Conservation (phyloP, 2,329 filamentous ascomycete genomes). For the Venturia asperata region DNA sequence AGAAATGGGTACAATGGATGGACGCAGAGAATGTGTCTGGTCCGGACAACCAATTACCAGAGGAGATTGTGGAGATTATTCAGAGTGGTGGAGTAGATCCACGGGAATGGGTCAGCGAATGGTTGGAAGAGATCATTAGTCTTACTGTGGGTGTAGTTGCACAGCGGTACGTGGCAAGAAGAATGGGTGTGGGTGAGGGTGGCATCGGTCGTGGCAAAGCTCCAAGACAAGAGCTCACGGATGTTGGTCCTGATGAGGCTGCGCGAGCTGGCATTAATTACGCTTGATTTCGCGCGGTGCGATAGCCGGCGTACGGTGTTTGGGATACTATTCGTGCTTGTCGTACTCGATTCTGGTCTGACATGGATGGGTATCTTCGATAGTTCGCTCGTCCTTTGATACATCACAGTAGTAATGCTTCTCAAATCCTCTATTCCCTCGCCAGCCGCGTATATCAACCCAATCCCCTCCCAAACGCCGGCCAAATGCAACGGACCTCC, state of each 20-base stretch:
- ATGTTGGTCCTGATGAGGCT: constrained; percentile 53
- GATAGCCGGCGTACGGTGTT: background rate
- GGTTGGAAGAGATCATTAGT: constrained; percentile 81
- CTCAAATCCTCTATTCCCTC: background rate
- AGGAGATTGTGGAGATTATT: constrained; percentile 82
- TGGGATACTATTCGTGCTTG: background rate
- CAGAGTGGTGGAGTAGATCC: constrained; percentile 71
- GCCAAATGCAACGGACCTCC: background rate
- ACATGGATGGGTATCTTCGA: constrained; percentile 7
- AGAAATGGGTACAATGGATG: constrained; percentile 84
- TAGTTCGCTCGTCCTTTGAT: background rate
- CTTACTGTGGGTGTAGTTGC: constrained; percentile 79
- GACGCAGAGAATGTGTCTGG: constrained; percentile 53
- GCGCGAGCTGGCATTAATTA: constrained; percentile 46
- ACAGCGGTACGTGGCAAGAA: constrained; percentile 85
- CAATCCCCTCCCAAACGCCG: background rate
- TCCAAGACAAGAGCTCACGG: constrained; percentile 44
- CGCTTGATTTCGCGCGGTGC: background rate
- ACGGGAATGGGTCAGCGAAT: constrained; percentile 93
- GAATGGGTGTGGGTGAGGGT: constrained; percentile 93
- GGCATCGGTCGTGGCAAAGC: constrained; percentile 53
- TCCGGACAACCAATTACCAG: constrained; percentile 52
- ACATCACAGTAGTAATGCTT: background rate
- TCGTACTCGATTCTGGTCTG: background rate
- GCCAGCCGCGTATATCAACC: background rate